Evolutionary conservation across 805 yeast genomes (phyloP), one percentile per base, ranked within the genome.

Genomic region (Teunomyces aglyptinius): DNA sequence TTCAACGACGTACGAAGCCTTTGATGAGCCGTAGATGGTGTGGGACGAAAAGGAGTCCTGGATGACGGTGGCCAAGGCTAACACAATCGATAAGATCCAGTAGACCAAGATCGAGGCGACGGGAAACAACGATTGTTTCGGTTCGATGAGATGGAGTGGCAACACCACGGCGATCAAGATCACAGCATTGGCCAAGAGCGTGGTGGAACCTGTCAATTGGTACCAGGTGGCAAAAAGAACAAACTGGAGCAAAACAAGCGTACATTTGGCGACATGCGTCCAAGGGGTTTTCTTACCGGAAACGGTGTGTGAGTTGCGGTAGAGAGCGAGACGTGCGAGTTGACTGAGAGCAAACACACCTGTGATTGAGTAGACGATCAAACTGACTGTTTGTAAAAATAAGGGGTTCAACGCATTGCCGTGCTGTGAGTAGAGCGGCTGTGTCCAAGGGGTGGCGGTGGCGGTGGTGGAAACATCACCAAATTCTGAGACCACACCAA

Each of bases 121-220:
- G 22, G 63, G 61, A 10, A 54, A 55, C 10, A 43, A 38, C 1
- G 65, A 52, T 22, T 59, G 53, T 20, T 56, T 58, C 10, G 58
- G 54, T 27, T 63, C 67, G 8, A 53, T 36, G 10, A 44, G 38
- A n/a, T 60, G 65, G 43, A 63, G 44, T 4, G 67, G 67, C 4
- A 61, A 38, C 12, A 60, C 47, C 15, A 54, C 39, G 5, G 46
- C 18, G 5, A 41, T 33, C 7, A 48, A 34, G 6, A 41, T 38
- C 24, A 28, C 33, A 5, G 48, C 22, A n/a, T 41, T 24, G 13
- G 39, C 47, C 16, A 44, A 40, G 18, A 53, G 36, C 11, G 54
- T 33, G 22, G 15, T 18, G 6, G 33, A 24, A 6, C n/a, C 26
- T 3, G 43, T 15, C 24, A 54, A 33, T 4, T 29, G 44, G 22